Evolutionary conservation across 2,329 filamentous ascomycete genomes (phyloP), one percentile per base, ranked within the genome.

Genomic region (Epichloe glyceriae): DNA sequence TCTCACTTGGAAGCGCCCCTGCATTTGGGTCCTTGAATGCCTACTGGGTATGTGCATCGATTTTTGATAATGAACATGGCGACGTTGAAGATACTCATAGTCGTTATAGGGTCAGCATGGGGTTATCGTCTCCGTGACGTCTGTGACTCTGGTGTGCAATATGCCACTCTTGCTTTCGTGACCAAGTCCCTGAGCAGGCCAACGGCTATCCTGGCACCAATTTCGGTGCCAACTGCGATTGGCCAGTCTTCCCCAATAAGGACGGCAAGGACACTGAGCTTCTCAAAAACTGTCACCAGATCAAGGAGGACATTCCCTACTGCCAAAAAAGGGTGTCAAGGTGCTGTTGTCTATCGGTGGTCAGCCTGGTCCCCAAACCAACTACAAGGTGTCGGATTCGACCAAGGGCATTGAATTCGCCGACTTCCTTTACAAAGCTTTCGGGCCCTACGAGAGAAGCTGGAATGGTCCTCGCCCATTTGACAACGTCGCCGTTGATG

Each of bases 271-370:
- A 49, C 15, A 64, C 67, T 11, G 54, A 62, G 14, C 61, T 71
- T 20, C 60, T 68, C 49, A 61, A 55, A 50, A 56, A 66, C 49
- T 73, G 70, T 54, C 46, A 58, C 5, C 50, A 50, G 6, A 64
- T 73, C 40, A 63, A 67, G 55, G 49, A 61, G 34, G 69, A 71
- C 50, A 70, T 72, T 49, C 57, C 63, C 26, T 66, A 67, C 57
- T 73, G 71, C 60, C 67, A 71, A 58, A 45, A 22, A 62, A 60
- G 47, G 68, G 69, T 51, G 66, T 71, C 54, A 73, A 73, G 61
- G 58, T 73, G 38, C 57, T 73, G 37, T 58, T 73, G 17, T 67
- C 67, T 56, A 66, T 73, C 33, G 70, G 70, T 7, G 70, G 70
- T 22, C 59, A 56, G 2, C 63, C 57, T 40, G 55, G 58, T 19